A percentile compares a stretch with the other conserved stretches of the same genome.
Evolutionary conservation across 2,329 filamentous ascomycete species (phyloP).

Genomic region (Ceratocystis alfenasii): DNA sequence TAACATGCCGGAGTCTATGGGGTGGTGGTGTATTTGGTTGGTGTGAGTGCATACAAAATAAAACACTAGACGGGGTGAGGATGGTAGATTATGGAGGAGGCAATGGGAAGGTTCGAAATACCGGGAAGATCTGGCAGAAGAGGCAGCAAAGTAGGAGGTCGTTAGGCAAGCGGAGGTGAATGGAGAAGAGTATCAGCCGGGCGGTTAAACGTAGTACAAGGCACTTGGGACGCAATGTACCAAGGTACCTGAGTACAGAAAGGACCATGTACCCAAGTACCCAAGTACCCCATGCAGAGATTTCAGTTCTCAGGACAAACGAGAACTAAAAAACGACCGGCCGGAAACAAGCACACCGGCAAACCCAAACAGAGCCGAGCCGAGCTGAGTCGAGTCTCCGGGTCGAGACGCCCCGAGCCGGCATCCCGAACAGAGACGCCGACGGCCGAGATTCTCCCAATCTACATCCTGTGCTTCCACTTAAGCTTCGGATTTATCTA

Average conservation of each 20-base stretch:
- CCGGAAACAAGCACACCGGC: too few relatives aligned
- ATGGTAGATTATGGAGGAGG: not conserved
- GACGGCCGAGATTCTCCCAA: not conserved
- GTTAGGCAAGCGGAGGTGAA: too few relatives aligned
- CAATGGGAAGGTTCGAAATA: not conserved
- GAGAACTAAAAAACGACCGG: not conserved
- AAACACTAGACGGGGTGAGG: not conserved
- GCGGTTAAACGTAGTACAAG: not conserved
- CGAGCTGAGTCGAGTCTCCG: too few relatives aligned
- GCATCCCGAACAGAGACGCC: not conserved
- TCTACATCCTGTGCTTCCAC: not conserved
- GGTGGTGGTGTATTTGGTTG: not conserved
- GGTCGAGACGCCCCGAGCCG: too few relatives aligned
- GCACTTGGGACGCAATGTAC: not conserved
- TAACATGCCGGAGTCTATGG: conserved; percentile 6
- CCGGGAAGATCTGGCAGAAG: not conserved
- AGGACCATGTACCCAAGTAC: not conserved
- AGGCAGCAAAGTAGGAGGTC: too few relatives aligned
- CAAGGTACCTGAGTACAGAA: not conserved
- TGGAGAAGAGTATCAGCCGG: too few relatives aligned
- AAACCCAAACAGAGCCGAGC: not conserved
- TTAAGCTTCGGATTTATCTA: not conserved
- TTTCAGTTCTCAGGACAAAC: not conserved
- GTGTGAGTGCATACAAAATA: not conserved
- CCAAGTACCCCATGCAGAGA: not conserved